Evolutionary conservation across 2,329 filamentous ascomycete species (phyloP), one percentile per base, ranked within the genome.

Genomic region (Epichloe aotearoae): DNA sequence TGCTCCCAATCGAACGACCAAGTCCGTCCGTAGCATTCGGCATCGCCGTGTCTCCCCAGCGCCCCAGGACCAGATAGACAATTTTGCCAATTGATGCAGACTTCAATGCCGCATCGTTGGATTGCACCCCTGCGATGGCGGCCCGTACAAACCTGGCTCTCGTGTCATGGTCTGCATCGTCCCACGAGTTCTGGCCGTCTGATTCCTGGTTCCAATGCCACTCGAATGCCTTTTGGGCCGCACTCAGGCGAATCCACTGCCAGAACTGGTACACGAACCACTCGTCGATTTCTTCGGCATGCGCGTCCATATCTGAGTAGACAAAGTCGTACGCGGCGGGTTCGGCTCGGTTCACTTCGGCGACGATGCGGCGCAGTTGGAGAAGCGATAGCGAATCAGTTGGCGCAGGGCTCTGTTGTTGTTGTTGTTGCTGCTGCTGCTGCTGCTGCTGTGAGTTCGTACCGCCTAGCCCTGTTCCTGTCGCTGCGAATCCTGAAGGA

Each of bases 251-350:
- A 45, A 84, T 77, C 69, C 87, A 86, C 64, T 97, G 90, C 67
- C 86, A 86, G 55, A 88, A 83, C 59, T 86, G 85, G 68, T 97
- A 96, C 49, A 84, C 82, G 67, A 98, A 98, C 93, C 93, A 98
- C 69, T 98, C 93, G 64, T 97, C 88, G 46, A 98, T 75, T 71
- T 98, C 93, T 56, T 93, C 88, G 17, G 86, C 81, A 59, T 95
- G 84, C 1, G 80, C 72, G 20, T 83, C 82, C 51, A 78, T 77
- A 65, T 91, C 86, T 26, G 77, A 72, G 69, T 91, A 91, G 55
- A 79, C 79, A 64, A 95, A 98, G 54, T 93, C 89, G 72, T 98
- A 98, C 11, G 82, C 80, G 42, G 77, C 73, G 47, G 84, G 78
- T 57, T 89, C 85, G 48, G 74, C 64, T 55, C 79, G 80, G 15